Evolutionary conservation across 352 stramenopile genomes (phyloP).

Genomic region (Thalassiosira exigua): DNA sequence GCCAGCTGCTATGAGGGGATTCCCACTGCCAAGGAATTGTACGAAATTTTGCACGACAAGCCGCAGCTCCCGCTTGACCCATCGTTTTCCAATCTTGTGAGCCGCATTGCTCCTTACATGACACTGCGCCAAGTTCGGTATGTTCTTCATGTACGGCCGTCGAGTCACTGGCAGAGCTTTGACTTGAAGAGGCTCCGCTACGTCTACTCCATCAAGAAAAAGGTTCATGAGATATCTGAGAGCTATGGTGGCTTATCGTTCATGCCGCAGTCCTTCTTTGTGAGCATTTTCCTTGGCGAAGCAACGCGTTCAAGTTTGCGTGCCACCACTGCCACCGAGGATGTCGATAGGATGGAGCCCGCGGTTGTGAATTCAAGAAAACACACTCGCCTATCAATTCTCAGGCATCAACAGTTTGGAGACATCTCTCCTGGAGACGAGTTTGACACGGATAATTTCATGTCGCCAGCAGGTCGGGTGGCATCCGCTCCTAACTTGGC

Average conservation of each 20-base stretch:
- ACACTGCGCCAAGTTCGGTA: slow-evolving; percentile 82
- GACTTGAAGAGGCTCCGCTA: slow-evolving; percentile 83
- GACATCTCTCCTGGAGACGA: slow-evolving; percentile 31
- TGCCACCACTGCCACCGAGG: slow-evolving; percentile 17
- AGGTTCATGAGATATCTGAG: slow-evolving; percentile 84
- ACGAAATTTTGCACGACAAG: slow-evolving; percentile 75
- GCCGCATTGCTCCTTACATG: slow-evolving; percentile 79
- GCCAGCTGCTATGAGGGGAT: slow-evolving; percentile 67
- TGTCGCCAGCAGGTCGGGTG: slow-evolving; percentile 75
- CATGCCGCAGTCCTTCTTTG: slow-evolving; percentile 84
- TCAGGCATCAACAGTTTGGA: slow-evolving; percentile 40
- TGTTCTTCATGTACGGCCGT: slow-evolving; percentile 69
- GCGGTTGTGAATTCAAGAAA: slow-evolving; percentile 27
- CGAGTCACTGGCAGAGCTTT: slow-evolving; percentile 79
- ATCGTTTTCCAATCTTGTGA: slow-evolving; percentile 78
- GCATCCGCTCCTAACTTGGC: slow-evolving; percentile 65
- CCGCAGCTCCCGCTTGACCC: slow-evolving; percentile 74
- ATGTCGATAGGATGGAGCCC: slow-evolving; percentile 17
- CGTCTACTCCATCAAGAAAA: slow-evolving; percentile 85
- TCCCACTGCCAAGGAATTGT: slow-evolving; percentile 76
- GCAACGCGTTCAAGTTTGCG: slow-evolving; percentile 76
- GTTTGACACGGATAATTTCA: slow-evolving; percentile 50
- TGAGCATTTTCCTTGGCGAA: slow-evolving; percentile 85
- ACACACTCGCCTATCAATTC: slow-evolving; percentile 38
- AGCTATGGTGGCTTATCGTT: slow-evolving; percentile 84